Evolutionary conservation across 129 eudicot genomes (phyloP).

Genomic region (Tagetes erecta): DNA sequence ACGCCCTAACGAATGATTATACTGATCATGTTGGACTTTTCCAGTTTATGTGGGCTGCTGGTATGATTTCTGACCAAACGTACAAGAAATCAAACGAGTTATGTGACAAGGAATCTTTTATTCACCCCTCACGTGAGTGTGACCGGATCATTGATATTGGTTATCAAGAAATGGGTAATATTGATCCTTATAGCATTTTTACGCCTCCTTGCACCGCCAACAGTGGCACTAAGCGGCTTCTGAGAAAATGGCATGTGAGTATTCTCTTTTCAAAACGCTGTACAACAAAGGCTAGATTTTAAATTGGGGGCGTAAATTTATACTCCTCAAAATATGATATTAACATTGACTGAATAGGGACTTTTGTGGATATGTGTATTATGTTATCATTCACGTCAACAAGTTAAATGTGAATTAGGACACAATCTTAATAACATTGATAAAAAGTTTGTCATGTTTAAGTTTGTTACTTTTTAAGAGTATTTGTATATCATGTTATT

Average conservation of each 20-base stretch:
- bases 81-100: slow-evolving; percentile 60
- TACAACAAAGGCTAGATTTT: neutral
- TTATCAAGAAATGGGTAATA: slow-evolving; percentile 72
- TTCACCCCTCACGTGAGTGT: slow-evolving; percentile 56
- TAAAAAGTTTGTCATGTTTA: neutral
- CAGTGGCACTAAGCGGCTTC: slow-evolving; percentile 34
- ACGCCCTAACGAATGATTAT: slow-evolving; percentile 78
- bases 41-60: slow-evolving; percentile 89
- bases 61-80: slow-evolving; percentile 90
- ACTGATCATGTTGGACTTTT: slow-evolving; percentile 76
- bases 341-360: neutral
- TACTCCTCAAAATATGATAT: neutral
- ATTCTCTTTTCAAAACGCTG: neutral
- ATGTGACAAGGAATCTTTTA: slow-evolving; percentile 63
- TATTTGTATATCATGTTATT: neutral
- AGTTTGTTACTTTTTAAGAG: neutral
- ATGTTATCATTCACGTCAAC: neutral
- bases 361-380: neutral
- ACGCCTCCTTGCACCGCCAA: slow-evolving; percentile 85
- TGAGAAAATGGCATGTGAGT: slow-evolving; percentile 74
- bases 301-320: neutral
- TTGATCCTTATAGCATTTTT: slow-evolving; percentile 88
- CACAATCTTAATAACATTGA: neutral
- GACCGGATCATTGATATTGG: slow-evolving; percentile 47
- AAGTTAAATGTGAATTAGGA: neutral